Evolutionary conservation across 1,139 yeast species (phyloP), one percentile per base, ranked within the genome.

Genomic region (Hanseniaspora uvarum): DNA sequence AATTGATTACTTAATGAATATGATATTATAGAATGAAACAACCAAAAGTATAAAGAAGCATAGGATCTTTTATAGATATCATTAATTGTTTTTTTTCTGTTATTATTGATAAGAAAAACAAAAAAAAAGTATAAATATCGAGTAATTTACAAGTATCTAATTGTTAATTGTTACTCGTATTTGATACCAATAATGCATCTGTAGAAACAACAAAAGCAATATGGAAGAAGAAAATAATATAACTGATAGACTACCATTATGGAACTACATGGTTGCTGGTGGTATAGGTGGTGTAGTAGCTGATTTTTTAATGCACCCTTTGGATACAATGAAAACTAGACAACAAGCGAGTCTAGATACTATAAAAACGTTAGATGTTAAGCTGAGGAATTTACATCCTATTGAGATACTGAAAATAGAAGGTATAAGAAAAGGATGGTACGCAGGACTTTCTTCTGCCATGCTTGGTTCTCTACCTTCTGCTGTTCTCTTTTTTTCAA

Each of bases 201-300:
- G 46, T 41, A 41, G 46, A 26, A 41, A 23, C n/a, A 39, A 23
- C 30, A 39, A 23, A 34, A n/a, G 12, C 19, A 38, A 41, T 14
- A 36, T n/a, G 30, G 34, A 24, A 23, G 33, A 38, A 21, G 26
- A 5, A 18, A 40, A 39, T 14, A 52, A 37, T 37, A 43, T 21
- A 30, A 14, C 43, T 23, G 45, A 39, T 11, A 36, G 54, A 18
- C 64, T 66, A 14, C 80, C 86, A 1, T 68, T 83, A n/a, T 55
- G 77, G 59, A 77, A 80, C 60, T 83, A 89, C 62, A 74, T 84
- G 73, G 56, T 85, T 34, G 96, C 97, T 0, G 98, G 98, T 40
- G 96, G 96, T 1, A 71, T 89, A 51, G 98, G 98, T 8, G 98
- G 98, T 1, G 81, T 86, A 57, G 80, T 89, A 38, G 98, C 97